Conservation (phyloP, 495 filamentous ascomycete genomes). For the Patellaria atrata region DNA sequence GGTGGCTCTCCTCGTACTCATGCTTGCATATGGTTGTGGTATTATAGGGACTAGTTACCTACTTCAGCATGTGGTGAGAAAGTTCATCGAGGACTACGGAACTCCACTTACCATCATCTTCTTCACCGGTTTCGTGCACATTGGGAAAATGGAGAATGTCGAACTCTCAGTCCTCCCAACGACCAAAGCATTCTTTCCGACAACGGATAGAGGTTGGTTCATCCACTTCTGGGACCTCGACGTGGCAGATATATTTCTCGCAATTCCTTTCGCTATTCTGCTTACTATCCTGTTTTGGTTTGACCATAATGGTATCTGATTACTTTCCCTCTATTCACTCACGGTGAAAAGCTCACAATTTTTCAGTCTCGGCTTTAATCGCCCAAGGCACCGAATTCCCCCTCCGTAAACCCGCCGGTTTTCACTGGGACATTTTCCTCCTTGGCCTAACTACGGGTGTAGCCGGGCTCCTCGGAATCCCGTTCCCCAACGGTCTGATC, state of each 20-base stretch:
- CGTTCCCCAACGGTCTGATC: conserved; percentile 75
- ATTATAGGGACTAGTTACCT: conserved; percentile 21
- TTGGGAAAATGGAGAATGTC: conserved; percentile 61
- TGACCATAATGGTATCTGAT: conserved; percentile 43
- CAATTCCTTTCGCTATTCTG: conserved; percentile 75
- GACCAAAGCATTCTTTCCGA: conserved; percentile 60
- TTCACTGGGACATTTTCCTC: conserved; percentile 93
- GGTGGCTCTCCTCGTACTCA: conserved; percentile 27
- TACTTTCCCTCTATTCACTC: conserved; percentile 17
- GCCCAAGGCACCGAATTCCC: conserved; percentile 90
- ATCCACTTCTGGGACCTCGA: conserved; percentile 76
- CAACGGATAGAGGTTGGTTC: conserved; percentile 64
- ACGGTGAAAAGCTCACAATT: not conserved
- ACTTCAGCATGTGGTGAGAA: conserved; percentile 25
- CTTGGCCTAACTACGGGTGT: conserved; percentile 78
- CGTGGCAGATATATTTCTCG: conserved; percentile 64
- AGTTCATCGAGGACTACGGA: conserved; percentile 30
- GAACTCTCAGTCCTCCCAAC: conserved; percentile 28
- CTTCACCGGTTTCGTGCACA: conserved; percentile 76
- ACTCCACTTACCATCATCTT: conserved; percentile 61
- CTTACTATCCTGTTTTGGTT: conserved; percentile 87
- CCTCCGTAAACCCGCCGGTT: conserved; percentile 78
- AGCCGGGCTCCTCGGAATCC: conserved; percentile 71
- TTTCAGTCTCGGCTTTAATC: conserved; percentile 59
- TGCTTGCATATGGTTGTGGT: conserved; percentile 26